Evolutionary conservation across 176 grass and related monocot species (phyloP), one percentile per base, ranked within the genome.

Genomic region (Avena insularis): DNA sequence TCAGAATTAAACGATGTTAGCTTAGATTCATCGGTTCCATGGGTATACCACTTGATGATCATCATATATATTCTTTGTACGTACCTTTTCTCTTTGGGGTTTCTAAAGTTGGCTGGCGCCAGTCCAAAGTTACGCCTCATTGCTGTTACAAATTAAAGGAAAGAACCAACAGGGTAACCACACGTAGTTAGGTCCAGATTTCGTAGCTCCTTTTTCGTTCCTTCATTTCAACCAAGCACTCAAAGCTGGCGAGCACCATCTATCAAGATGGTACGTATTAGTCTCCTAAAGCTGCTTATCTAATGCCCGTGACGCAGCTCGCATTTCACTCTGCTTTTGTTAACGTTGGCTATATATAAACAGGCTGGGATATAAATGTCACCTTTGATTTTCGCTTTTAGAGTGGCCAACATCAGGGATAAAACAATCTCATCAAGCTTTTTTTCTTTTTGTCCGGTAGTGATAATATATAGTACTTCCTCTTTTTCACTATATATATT

Each of bases 281-380:
- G 68, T 83, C 38, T 38, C 51, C 51, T 60, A 85, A 88, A 91
- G 85, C 11, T 61, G 68, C 69, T 81, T 88, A 84, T 77, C 64
- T 91, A 23, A 54, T 84, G 85, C 29, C 71, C 61, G 46, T 85
- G 90, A 88, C 90, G 77, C 85, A 56, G 85, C 82, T 85, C 90
- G 81, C 90, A 91, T 84, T 91, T 75, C 43, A n/a, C 19, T 25
- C 15, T 47, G n/a, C 85, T 77, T 87, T 79, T 23, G 23, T 23
- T 23, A 23, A 23, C 74, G 46, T 82, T 63, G 77, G 33, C 4
- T 38, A 77, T 69, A 31, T 47, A n/a, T 48, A 7, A 56, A 12
- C 17, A 63, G 17, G 47, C 20, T 23, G 69, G 19, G 68, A 78
- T 86, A 70, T 55, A 70, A 50, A 19, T 12, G 50, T 40, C 12